Evolutionary conservation across 257 asterid species (phyloP), one percentile per base, ranked within the genome.

Genomic region (Solanum habrochaites): DNA sequence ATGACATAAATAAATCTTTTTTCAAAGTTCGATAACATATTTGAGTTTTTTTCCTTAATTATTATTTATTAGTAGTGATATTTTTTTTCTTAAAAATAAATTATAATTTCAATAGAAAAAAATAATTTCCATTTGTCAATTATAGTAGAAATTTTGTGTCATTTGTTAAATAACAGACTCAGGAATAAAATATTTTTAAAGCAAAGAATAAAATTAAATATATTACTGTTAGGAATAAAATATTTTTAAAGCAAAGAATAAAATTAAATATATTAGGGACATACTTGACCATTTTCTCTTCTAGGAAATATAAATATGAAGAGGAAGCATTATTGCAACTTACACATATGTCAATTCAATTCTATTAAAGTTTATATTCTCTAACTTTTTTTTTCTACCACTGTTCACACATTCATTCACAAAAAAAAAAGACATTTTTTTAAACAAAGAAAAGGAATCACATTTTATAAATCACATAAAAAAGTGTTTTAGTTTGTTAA

Each of bases 1-100:
- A 18, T 56, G n/a, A 0, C 0, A 56, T 56, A 10, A 0, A 56
- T 56, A 56, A 56, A 4, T 11, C 0, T 18, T 56, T 52, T 18
- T 1, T 56, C 0, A 56, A 0, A 18, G 64, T 18, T 18, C 1
- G 4, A 56, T 56, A 0, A 0, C 11, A 56, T 56, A 56, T 56
- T 56, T 18, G n/a, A 56, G 64, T 3, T 1, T 7, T 56, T 56
- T 56, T 10, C 64, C 11, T 56, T 56, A 18, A 2, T 56, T 56
- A 56, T 56, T 56, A 56, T 18, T 56, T 56, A 56, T 20, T 3
- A 7, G 66, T 56, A 56, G 66, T 56, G 66, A 11, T 56, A 56
- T 56, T 56, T 56, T 20, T 49, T 45, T 56, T 20, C 1, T 47
- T 47, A 7, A 2, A 56, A 56, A 56, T 20, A 56, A 56, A 20